Percentiles rank a stretch among this genome's conserved stretches.
Evolutionary conservation across 2,329 filamentous ascomycete species (phyloP).

Genomic region (Aspergillus novofumigatus): DNA sequence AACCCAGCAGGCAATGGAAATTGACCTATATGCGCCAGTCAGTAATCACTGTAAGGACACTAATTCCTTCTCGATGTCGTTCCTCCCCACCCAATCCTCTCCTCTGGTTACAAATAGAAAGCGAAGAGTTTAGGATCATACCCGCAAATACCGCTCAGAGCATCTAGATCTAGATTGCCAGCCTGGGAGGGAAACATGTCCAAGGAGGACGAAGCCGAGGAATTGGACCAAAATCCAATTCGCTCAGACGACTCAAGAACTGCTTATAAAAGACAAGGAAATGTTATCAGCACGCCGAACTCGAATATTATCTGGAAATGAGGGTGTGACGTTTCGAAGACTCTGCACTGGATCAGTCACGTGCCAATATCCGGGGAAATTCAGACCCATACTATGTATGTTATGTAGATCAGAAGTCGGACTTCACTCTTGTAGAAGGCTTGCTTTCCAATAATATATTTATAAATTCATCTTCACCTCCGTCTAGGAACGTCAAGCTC

Average conservation of each 20-base stretch:
- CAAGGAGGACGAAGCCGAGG: slow-evolving; percentile 3
- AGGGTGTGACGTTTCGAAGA: slow-evolving; percentile 6
- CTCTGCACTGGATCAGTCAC: slow-evolving; percentile 4
- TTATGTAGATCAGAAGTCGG: neutral
- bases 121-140: slow-evolving; percentile 36
- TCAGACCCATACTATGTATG: neutral
- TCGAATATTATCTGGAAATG: neutral
- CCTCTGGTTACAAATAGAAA: slow-evolving; percentile 2
- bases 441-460: too few relatives aligned
- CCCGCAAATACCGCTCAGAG: slow-evolving; percentile 89
- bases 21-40: slow-evolving; percentile 57
- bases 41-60: neutral
- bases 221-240: slow-evolving; percentile 4
- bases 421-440: neutral
- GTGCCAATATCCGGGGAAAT: slow-evolving; percentile 8
- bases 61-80: neutral
- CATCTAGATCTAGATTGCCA: slow-evolving; percentile 74
- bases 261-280: neutral
- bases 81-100: neutral
- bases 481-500: too few relatives aligned
- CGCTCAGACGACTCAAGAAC: neutral
- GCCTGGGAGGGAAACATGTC: slow-evolving; percentile 38
- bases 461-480: too few relatives aligned
- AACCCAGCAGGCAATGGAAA: slow-evolving; percentile 96
- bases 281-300: neutral